Evolutionary conservation across 805 yeast species (phyloP), one percentile per base, ranked within the genome.

Genomic region (Candida manassasensis): DNA sequence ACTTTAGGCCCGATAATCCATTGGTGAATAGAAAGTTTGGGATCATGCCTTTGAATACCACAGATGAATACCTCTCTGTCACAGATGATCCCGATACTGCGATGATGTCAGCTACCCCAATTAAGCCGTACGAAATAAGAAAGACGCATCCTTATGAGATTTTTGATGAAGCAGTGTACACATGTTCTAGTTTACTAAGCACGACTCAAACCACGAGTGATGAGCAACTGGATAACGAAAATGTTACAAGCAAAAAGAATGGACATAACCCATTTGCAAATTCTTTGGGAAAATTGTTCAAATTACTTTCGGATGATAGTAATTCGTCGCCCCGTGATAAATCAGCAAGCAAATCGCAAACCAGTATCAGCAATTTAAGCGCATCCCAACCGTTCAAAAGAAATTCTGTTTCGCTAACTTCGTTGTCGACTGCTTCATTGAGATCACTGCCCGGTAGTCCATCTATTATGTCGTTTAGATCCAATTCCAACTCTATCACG

Each of bases 101-200:
- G 3, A 13, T 27, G 15, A 21, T 49, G 24, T 38, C 54, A 2
- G 44, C 52, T 14, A 38, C 51, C 1, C 37, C 49, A 0, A 25
- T 47, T 10, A 53, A 50, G 32, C 44, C 58, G 7, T 56, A 66
- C 35, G 69, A 64, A 38, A 52, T 66, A 26, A 55, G 73, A 25
- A 72, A 74, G 43, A 67, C 75, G 1, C 80, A 76, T 51, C 73
- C 84, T 0, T 80, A 68, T 52, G 86, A 80, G 43, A 68, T 80
- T 2, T 67, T 79, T 34, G 86, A 80, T 52, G 86, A 80, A 46
- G 79, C 83, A 1, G 67, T 77, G 21, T 79, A 79, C 52, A 64
- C 55, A 9, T 55, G 63, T 39, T 50, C 53, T 3, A 46, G 57
- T 5, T 43, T 53, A 27, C 47, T 56, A 5, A 19, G 25, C 15